Percentiles rank a stretch among this genome's conserved stretches.
phyloP scores from a whole-genome alignment of 2,329 filamentous ascomycete species.

The Epichloe gansuensis region DNA sequence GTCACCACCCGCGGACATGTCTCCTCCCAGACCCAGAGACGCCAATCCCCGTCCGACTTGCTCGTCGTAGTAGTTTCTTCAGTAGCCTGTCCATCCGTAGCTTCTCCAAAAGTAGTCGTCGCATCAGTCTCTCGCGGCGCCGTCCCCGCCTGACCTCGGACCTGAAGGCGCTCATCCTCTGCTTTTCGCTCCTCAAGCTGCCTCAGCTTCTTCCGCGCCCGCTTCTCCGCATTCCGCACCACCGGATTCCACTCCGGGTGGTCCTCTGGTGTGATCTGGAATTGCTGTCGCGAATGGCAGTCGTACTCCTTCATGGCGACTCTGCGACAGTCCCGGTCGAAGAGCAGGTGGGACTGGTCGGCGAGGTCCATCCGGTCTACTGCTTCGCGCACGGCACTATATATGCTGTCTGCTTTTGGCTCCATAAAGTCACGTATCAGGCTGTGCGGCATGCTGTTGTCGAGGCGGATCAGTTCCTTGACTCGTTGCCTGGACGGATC shows the following conservation, averaged over 20 bases:
- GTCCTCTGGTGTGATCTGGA: not conserved
- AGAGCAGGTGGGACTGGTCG: conserved; percentile 1
- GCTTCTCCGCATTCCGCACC: conserved; percentile 2
- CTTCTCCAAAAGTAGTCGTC: not conserved
- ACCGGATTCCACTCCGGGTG: conserved; percentile 1
- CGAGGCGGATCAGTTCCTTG: not conserved
- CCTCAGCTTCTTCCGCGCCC: not conserved
- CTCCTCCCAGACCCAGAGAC: no score
- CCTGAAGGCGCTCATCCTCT: not conserved
- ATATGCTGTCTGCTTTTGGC: not conserved
- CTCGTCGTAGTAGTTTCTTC: not conserved
- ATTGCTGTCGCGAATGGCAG: not conserved
- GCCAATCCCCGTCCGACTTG: no score
- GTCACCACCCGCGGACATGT: no score
- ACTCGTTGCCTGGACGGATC: not conserved
- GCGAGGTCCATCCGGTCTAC: not conserved
- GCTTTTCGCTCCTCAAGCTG: not conserved
- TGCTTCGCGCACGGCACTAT: conserved; percentile 1
- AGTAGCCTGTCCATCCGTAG: not conserved
- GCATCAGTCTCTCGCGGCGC: not conserved
- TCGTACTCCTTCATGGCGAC: conserved; percentile 1
- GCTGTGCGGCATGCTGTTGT: conserved; percentile 1
- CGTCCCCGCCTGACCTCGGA: not conserved
- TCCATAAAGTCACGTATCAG: conserved; percentile 5
- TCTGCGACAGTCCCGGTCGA: not conserved